Conservation (phyloP, 768 basidiomycete genomes). For the Macrolepiota fuliginosa region DNA sequence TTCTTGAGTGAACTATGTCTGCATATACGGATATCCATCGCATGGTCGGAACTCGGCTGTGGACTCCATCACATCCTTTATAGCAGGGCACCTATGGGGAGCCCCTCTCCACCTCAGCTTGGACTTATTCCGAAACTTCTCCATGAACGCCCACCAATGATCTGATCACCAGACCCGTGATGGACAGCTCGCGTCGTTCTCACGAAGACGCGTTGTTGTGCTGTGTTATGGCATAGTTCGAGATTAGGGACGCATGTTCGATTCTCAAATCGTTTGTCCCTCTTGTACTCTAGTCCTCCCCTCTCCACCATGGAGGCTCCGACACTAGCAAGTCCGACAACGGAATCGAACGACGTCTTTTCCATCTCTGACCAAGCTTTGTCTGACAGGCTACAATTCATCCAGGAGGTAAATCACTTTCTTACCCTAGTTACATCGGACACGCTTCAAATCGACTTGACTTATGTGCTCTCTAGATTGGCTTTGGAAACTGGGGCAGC, state of each 20-base stretch:
- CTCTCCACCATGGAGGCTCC: constrained; percentile 42
- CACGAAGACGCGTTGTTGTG: constrained; percentile 38
- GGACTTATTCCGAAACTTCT: not conserved
- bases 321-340: constrained; percentile 26
- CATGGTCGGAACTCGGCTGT: no score
- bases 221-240: constrained; percentile 39
- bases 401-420: constrained; percentile 59
- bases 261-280: constrained; percentile 30
- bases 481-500: constrained; percentile 91
- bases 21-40: no score
- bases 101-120: not conserved
- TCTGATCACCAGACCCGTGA: constrained; percentile 4
- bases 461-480: constrained; percentile 52
- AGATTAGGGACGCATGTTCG: constrained; percentile 20
- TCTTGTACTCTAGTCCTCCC: constrained; percentile 61
- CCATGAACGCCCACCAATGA: no score
- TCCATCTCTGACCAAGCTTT: constrained; percentile 72
- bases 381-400: constrained; percentile 68
- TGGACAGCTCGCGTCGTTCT: constrained; percentile 25
- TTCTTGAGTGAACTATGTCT: no score
- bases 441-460: constrained; percentile 1
- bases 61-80: no score
- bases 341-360: constrained; percentile 60
- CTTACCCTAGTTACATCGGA: constrained; percentile 7
- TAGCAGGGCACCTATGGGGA: not conserved